Base-by-base conservation (phyloP, 306 rosid species). In the Ochetophila trinervis region DNA sequence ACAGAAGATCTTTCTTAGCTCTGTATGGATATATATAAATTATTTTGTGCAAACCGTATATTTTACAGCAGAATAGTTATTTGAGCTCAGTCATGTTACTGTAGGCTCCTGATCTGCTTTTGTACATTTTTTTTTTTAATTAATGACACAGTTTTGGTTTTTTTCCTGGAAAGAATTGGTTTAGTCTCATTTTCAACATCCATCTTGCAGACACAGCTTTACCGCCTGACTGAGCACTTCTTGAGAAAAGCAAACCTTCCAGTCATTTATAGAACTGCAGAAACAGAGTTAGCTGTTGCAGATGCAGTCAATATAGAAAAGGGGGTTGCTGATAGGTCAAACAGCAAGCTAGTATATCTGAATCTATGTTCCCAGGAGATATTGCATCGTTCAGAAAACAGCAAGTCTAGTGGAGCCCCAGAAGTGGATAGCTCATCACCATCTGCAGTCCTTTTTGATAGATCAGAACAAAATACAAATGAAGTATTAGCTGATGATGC, bases 281-380 rank as follows among this genome's bases (percentile, higher is more conserved):
- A 83, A 63, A 88, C 95, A 51, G 99, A 93, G 79, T 85, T 93
- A 51, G 97, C 99, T 8, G 86, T 94, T 76, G 97, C 96, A 37
- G 99, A 94, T 88, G 97, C 96, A 58, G 56, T 82, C 76, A 94
- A 90, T 81, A 88, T 94, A 63, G 96, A 94, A 79, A 94, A 82
- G 73, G 97, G 69, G 69, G 86, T 90, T 78, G 95, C 88, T 65
- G 95, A 90, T 77, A 81, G 83, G 75, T 90, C 99, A 73, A 90
- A 69, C 67, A 86, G 91, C 86, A 94, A 94, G 77, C 80, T 81
- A 35, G 99, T 94, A 32, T 94, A 94, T 79, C 66, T 76, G 62
- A 94, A 94, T 79, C 86, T 94, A 54, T 90, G 97, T 79, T 83
- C 96, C 53, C 99, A 83, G 74, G 95, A 86, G 75, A 75, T 90